Conservation (phyloP, 2,329 filamentous ascomycete species). For the Calycina herbarum region DNA sequence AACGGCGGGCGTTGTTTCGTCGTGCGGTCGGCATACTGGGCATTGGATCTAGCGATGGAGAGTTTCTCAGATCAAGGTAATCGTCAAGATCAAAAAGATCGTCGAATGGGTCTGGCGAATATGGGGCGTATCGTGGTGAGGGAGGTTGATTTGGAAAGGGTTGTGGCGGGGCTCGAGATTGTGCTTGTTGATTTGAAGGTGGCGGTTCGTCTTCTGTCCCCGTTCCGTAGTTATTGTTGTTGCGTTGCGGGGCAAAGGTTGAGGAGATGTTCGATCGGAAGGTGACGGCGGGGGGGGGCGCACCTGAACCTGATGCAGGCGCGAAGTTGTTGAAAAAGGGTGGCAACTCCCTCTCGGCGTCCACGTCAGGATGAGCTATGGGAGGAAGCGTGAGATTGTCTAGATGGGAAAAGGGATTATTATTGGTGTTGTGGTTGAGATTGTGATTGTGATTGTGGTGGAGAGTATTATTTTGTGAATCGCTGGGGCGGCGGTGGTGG, state of each 20-base stretch:
- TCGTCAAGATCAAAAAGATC: background rate
- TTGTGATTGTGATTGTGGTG: background rate
- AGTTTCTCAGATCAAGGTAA: background rate
- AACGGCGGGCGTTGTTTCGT: conserved; percentile 16
- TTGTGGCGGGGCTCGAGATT: conserved; percentile 6
- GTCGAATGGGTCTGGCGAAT: conserved; percentile 28
- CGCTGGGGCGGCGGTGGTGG: background rate
- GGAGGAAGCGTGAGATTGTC: background rate
- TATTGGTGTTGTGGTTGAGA: background rate
- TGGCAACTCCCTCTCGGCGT: conserved; percentile 12
- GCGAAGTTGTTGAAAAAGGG: conserved; percentile 15
- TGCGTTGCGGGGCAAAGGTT: background rate
- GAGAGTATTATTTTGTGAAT: background rate
- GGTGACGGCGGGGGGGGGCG: conserved; percentile 11
- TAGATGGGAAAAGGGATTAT: background rate
- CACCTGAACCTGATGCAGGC: conserved; percentile 10
- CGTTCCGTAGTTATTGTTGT: background rate
- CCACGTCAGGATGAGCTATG: background rate
- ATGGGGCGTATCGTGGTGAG: conserved; percentile 19
- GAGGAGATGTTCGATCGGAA: conserved; percentile 4
- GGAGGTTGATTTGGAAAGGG: background rate
- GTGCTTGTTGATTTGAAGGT: conserved; percentile 26
- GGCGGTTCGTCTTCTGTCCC: conserved; percentile 16
- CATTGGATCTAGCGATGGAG: conserved; percentile 1
- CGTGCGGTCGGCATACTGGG: conserved; percentile 10